phyloP scores from a whole-genome alignment of 1,139 yeast species.

The Yamadazyma triangularis region DNA sequence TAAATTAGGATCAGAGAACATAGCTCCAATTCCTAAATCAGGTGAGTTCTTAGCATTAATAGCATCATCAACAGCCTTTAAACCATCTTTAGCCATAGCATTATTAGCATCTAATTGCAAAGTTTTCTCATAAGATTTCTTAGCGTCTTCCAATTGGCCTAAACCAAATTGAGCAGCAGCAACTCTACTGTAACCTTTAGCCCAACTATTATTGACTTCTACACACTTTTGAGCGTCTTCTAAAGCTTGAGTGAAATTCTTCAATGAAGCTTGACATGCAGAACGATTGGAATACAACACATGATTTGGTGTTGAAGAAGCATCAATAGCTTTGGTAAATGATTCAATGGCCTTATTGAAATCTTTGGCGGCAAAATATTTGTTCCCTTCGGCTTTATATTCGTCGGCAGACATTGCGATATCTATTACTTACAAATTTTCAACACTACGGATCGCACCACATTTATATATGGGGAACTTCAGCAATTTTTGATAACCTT shows the following conservation, averaged over 20 bases:
- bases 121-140: constrained; percentile 71
- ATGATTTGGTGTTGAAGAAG: constrained; percentile 78
- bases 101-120: constrained; percentile 77
- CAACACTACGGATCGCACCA: too few species aligned
- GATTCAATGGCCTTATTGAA: constrained; percentile 73
- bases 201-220: constrained; percentile 78
- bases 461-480: constrained; percentile 1
- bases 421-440: too few species aligned
- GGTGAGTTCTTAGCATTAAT: constrained; percentile 46
- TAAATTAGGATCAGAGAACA: constrained; percentile 78
- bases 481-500: too few species aligned
- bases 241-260: constrained; percentile 68
- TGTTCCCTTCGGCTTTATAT: constrained; percentile 80
- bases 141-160: constrained; percentile 69
- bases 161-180: constrained; percentile 92
- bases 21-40: constrained; percentile 71
- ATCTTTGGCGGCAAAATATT: constrained; percentile 85
- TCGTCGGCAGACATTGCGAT: constrained; percentile 62
- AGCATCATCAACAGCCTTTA: constrained; percentile 62
- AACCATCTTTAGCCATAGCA: constrained; percentile 84
- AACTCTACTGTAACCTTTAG: constrained; percentile 90
- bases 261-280: constrained; percentile 83
- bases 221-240: constrained; percentile 82
- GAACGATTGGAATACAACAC: constrained; percentile 91
- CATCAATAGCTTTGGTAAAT: constrained; percentile 84